Evolutionary conservation across 1,139 yeast genomes (phyloP).

Genomic region (Schizosaccharomyces versatilis): DNA sequence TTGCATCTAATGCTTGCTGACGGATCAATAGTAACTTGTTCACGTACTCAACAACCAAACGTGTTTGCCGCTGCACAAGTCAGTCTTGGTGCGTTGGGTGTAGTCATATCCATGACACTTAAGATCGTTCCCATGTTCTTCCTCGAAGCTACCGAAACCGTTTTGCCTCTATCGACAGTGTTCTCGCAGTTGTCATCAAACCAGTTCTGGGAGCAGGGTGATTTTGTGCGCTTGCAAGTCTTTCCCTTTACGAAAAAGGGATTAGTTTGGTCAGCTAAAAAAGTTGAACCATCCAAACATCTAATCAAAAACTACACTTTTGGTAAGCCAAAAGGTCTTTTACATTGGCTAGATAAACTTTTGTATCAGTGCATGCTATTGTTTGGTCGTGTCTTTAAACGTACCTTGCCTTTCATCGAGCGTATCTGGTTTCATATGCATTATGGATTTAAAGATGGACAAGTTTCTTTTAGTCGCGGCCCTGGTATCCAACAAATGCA

Average conservation of each 20-base stretch:
- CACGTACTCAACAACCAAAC: slow-evolving; percentile 43
- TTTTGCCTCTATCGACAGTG: slow-evolving; percentile 52
- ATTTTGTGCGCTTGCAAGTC: slow-evolving; percentile 91
- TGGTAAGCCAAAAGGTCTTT: not conserved
- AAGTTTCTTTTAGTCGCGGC: slow-evolving; percentile 56
- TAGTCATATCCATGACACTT: slow-evolving; percentile 70
- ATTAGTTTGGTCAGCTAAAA: slow-evolving; percentile 68
- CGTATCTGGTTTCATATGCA: slow-evolving; percentile 65
- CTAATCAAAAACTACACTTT: not conserved
- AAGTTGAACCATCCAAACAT: slow-evolving; percentile 23
- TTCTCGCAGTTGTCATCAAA: slow-evolving; percentile 38
- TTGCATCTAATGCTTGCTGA: slow-evolving; percentile 46
- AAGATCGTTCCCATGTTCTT: slow-evolving; percentile 71
- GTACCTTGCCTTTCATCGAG: slow-evolving; percentile 66
- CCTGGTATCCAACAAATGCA: slow-evolving; percentile 62
- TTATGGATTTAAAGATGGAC: slow-evolving; percentile 32
- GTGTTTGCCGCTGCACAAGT: slow-evolving; percentile 66
- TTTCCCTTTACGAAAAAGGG: slow-evolving; percentile 77
- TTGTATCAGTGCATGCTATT: slow-evolving; percentile 36
- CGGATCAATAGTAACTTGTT: slow-evolving; percentile 52
- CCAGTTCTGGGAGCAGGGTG: slow-evolving; percentile 63
- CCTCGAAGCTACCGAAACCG: slow-evolving; percentile 60
- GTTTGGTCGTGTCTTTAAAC: slow-evolving; percentile 49
- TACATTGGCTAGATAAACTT: not conserved
- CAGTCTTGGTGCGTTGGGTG: slow-evolving; percentile 78